A percentile compares a stretch with the other conserved stretches of the same genome.
phyloP scores from a whole-genome alignment of 2,329 filamentous ascomycete genomes.

The Boeremia lycopersici region DNA sequence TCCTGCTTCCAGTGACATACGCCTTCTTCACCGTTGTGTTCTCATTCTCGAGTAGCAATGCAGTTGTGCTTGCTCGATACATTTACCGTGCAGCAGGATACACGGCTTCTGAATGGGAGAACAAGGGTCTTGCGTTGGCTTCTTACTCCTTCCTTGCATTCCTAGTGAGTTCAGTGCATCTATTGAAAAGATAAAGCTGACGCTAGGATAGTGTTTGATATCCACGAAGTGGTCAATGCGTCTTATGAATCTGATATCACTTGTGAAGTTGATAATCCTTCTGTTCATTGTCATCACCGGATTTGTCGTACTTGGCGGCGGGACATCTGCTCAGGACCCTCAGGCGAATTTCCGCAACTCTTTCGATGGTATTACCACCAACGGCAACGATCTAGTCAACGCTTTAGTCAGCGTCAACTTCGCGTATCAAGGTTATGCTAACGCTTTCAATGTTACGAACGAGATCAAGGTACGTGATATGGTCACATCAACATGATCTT shows the following conservation, averaged over 20 bases:
- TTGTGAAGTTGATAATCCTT: conserved; percentile 65
- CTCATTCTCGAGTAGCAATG: conserved; percentile 41
- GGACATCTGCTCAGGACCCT: conserved; percentile 34
- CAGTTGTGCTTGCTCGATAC: conserved; percentile 38
- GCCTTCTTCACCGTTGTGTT: conserved; percentile 38
- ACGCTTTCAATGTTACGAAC: conserved; percentile 44
- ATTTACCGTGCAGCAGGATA: conserved; percentile 38
- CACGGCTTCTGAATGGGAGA: conserved; percentile 33
- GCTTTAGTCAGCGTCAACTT: conserved; percentile 42
- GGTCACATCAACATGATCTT: no score
- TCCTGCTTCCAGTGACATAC: conserved; percentile 38
- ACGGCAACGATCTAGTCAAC: conserved; percentile 39
- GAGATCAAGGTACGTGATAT: conserved; percentile 35
- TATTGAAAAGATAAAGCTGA: background rate
- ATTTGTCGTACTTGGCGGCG: conserved; percentile 38
- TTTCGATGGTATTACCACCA: conserved; percentile 34
- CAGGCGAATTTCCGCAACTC: conserved; percentile 34
- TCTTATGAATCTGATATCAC: conserved; percentile 38
- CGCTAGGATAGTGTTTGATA: conserved; percentile 21
- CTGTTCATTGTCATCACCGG: conserved; percentile 55
- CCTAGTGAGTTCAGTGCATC: conserved; percentile 1
- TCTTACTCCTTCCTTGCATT: conserved; percentile 33
- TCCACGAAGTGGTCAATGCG: conserved; percentile 37
- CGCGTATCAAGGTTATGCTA: conserved; percentile 38
- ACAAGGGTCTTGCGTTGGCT: conserved; percentile 37